Evolutionary conservation across 495 filamentous ascomycete genomes (phyloP).

Genomic region (Aspergillus mulundensis): DNA sequence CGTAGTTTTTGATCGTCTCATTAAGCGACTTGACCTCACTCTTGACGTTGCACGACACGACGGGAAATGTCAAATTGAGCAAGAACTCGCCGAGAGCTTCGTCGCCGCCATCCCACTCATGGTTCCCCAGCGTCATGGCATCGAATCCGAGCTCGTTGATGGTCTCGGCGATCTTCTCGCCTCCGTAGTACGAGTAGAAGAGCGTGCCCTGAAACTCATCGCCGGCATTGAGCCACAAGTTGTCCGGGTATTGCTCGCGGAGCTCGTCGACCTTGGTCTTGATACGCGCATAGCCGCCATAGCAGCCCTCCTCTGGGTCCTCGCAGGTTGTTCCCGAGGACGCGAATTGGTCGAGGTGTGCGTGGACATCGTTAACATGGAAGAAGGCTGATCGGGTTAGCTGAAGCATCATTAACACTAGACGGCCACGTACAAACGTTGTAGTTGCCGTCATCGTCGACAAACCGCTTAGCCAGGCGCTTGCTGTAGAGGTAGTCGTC

Average conservation of each 20-base stretch:
- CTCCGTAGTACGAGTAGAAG: constrained; percentile 2
- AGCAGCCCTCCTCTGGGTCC: constrained; percentile 2
- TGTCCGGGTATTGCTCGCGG: background rate
- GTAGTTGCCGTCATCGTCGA: constrained; percentile 2
- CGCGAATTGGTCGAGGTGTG: constrained; percentile 2
- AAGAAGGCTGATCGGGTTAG: constrained; percentile 1
- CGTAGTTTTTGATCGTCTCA: constrained; percentile 6
- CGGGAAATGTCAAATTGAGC: constrained; percentile 1
- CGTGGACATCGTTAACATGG: constrained; percentile 6
- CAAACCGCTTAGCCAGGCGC: background rate
- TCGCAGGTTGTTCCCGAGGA: constrained; percentile 2
- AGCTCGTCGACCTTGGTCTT: constrained; percentile 4
- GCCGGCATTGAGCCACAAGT: constrained; percentile 5
- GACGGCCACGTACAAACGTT: background rate
- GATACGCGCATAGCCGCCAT: constrained; percentile 5
- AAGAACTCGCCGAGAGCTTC: background rate
- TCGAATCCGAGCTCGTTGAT: constrained; percentile 2
- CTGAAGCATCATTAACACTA: too few species aligned
- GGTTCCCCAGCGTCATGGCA: constrained; percentile 7
- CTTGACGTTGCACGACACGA: constrained; percentile 5
- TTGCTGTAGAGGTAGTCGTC: constrained; percentile 8
- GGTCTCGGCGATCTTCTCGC: constrained; percentile 7
- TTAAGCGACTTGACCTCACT: constrained; percentile 1
- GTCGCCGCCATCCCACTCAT: constrained; percentile 6
- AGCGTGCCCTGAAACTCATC: constrained; percentile 6